Evolutionary conservation across 2,329 filamentous ascomycete species (phyloP).

Genomic region (Venturia asperata): DNA sequence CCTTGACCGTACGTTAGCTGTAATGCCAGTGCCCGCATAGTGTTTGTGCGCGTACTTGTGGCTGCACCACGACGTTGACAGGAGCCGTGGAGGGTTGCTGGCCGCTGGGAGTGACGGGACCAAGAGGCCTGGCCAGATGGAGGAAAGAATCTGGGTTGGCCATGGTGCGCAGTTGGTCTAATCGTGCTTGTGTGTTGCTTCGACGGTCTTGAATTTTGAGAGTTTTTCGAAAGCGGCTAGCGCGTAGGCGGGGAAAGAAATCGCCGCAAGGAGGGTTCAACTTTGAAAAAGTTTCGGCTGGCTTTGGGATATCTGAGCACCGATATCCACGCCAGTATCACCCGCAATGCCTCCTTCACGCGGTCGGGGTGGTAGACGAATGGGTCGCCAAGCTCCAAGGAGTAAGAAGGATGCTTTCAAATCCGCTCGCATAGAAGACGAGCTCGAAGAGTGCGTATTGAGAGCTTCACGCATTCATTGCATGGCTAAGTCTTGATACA

Average conservation of each 20-base stretch:
- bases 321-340: constrained; percentile 20
- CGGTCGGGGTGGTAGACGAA: constrained; percentile 26
- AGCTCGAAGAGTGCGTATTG: constrained; percentile 29
- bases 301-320: background rate
- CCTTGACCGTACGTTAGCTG: constrained; percentile 33
- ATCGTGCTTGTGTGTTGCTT: constrained; percentile 20
- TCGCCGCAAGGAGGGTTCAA: background rate
- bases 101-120: constrained; percentile 66
- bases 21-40: background rate
- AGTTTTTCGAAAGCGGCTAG: constrained; percentile 26
- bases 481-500: constrained; percentile 6
- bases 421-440: constrained; percentile 27
- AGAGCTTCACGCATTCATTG: background rate
- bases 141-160: constrained; percentile 80
- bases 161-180: constrained; percentile 55
- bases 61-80: constrained; percentile 88
- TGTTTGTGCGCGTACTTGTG: constrained; percentile 59
- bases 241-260: constrained; percentile 24
- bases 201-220: constrained; percentile 18
- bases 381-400: constrained; percentile 3
- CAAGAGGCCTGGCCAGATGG: constrained; percentile 87
- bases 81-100: constrained; percentile 79
- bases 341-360: constrained; percentile 26
- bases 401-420: constrained; percentile 17
- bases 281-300: background rate